Evolutionary conservation across 345 rosid genomes (phyloP), one percentile per base, ranked within the genome.

Genomic region (Populus tremula): DNA sequence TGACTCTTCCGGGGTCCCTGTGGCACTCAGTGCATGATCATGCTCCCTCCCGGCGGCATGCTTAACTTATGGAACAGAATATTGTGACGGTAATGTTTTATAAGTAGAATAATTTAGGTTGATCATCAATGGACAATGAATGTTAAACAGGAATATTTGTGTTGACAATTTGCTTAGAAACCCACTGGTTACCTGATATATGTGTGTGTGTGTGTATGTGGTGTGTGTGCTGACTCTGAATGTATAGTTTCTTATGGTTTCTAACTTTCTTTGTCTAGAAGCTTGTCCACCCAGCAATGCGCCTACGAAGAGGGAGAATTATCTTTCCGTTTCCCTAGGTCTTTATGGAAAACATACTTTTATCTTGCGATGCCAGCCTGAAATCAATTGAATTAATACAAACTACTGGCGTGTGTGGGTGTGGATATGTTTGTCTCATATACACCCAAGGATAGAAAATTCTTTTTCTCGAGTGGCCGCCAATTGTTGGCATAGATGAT

Each of bases 1-100:
- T 16, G 17, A 70, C 81, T 35, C 78, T 61, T 68, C 77, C 50
- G 65, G 31, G 41, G 74, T 65, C 21, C 31, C 65, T 45, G 74
- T 61, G 27, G 62, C 11, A 11, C 23, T 38, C 25, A 16, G 56
- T 36, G 20, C 73, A 23, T 54, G 29, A 16, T 23, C 27, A 1
- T 21, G 38, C 41, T 35, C 6, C 13, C 21, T 21, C 2, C 2
- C 29, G 0, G 25, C 0, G 12, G 61, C 61, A 21, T 54, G 20
- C 72, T 3, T 45, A 11, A 17, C 50, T 43, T 17, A n/a, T 25
- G 27, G 14, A 35, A n/a, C 18, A 25, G 27, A 69, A 43, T 14
- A 21, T 21, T 54, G 45, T 10, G 10, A 3, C 10, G 53, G 45
- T 71, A 35, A 54, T 54, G 5, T 16, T 29, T 31, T 8, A 50